Evolutionary conservation across 202 grass and related monocot species (phyloP).

Genomic region (Cymbopogon flexuosus): DNA sequence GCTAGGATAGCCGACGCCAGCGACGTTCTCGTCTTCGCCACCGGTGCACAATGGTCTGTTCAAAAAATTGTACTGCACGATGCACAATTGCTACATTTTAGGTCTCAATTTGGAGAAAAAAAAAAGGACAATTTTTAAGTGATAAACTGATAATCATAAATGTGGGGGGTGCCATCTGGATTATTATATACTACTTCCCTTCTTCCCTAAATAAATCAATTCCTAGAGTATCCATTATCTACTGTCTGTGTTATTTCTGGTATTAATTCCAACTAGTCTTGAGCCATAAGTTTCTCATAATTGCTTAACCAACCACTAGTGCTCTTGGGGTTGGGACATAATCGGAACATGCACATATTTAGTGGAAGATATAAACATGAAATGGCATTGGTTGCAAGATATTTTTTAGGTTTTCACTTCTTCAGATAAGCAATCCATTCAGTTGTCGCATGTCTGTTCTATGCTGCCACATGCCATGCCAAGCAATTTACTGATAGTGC

Average conservation of each 20-base stretch:
- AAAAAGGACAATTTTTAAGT: background rate
- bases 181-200: no score
- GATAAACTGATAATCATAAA: background rate
- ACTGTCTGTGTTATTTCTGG: background rate
- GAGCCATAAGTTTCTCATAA: background rate
- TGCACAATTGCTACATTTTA: background rate
- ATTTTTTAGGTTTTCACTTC: background rate
- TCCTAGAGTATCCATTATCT: background rate
- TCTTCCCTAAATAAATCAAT: no score
- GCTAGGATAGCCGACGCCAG: slow-evolving; percentile 35
- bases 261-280: background rate
- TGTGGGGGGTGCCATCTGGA: no score
- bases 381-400: background rate
- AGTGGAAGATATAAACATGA: background rate
- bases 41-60: slow-evolving; percentile 1
- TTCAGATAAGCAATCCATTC: background rate
- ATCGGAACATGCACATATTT: background rate
- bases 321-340: background rate
- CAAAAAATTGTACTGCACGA: no score
- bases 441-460: background rate
- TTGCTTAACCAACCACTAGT: background rate
- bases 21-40: slow-evolving; percentile 61
- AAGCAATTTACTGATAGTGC: background rate
- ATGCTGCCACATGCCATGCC: background rate
- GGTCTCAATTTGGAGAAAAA: background rate